These are phyloP conservation scores for Phytophthora chlamydospora DNA, from an alignment of 352 stramenopile species.

Conservation along the genomic window DNA sequence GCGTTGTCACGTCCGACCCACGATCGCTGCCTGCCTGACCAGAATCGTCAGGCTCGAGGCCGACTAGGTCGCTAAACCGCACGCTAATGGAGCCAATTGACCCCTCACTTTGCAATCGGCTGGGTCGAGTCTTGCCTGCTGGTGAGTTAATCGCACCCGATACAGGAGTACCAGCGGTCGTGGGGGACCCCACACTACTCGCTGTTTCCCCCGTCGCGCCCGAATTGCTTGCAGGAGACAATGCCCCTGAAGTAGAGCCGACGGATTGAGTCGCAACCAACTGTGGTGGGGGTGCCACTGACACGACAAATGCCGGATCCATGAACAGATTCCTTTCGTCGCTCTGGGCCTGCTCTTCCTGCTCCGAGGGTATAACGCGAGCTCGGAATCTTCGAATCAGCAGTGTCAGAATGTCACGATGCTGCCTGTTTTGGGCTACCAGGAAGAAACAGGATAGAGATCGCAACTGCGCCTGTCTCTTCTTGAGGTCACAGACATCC, in stretches of 20 bases:
- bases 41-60: conserved; percentile 32
- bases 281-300: conserved; percentile 2
- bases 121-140: conserved; percentile 17
- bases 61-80: conserved; percentile 43
- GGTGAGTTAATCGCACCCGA: conserved; percentile 6
- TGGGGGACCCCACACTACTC: conserved; percentile 28
- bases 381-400: conserved; percentile 81
- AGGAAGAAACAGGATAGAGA: conserved; percentile 78
- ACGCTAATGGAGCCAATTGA: conserved; percentile 29
- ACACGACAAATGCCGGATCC: conserved; percentile 59
- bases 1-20: conserved; percentile 6
- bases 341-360: conserved; percentile 58
- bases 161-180: conserved; percentile 14
- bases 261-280: conserved; percentile 7
- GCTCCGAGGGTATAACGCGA: conserved; percentile 44
- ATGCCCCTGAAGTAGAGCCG: conserved; percentile 16
- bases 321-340: conserved; percentile 79
- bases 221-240: conserved; percentile 34
- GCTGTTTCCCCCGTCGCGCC: conserved; percentile 21
- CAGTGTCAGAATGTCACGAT: conserved; percentile 77
- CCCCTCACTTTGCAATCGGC: conserved; percentile 34
- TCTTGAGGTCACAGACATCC: conserved; percentile 71
- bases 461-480: conserved; percentile 40
- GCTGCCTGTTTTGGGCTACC: conserved; percentile 76
- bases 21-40: conserved; percentile 7